Evolutionary conservation across 768 basidiomycete genomes (phyloP).

Genomic region (Trametes villosa): DNA sequence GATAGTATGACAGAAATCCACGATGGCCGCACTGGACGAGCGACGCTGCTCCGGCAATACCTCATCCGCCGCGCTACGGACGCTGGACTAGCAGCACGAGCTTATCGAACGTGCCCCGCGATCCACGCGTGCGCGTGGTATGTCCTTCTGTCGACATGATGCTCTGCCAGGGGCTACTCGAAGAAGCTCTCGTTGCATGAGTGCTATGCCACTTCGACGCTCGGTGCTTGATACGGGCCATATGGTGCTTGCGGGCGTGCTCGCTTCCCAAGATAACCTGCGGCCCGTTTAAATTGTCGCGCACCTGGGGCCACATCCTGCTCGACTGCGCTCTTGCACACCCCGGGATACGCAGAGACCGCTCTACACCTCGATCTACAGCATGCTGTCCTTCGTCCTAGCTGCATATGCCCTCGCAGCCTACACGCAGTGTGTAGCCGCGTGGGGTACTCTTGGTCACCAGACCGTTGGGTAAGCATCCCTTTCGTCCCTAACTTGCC

Average conservation of each 20-base stretch:
- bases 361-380: neutral
- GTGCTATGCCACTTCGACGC: neutral
- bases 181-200: neutral
- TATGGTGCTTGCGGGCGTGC: neutral
- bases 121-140: neutral
- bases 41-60: neutral
- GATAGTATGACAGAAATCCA: neutral
- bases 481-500: neutral
- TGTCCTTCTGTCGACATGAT: neutral
- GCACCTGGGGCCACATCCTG: no score
- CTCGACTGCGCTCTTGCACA: no score
- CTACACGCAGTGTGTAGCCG: conserved; percentile 3
- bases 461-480: conserved; percentile 30
- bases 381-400: neutral
- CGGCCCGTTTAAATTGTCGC: no score
- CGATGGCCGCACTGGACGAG: no score
- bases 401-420: neutral
- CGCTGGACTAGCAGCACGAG: neutral
- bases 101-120: conserved; percentile 5
- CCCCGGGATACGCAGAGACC: neutral
- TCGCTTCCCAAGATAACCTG: neutral
- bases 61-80: neutral
- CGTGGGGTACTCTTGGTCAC: conserved; percentile 35
- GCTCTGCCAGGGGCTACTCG: neutral
- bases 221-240: conserved; percentile 3